Base-by-base conservation (phyloP, 805 yeast species). In the Pichia paraexigua region DNA sequence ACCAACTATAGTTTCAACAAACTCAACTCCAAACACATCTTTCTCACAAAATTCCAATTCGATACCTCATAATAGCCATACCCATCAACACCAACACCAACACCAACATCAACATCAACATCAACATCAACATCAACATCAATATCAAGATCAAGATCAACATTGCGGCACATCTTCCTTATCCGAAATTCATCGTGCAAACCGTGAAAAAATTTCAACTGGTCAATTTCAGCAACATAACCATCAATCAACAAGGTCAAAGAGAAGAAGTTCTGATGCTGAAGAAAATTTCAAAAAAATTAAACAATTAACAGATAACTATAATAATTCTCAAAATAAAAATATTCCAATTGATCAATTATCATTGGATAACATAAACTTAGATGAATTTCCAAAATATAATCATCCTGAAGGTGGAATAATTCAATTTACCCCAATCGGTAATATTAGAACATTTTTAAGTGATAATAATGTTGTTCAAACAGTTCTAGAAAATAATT, bases 341-440 rank as follows among this genome's bases (percentile, higher is more conserved):
- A 24, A 48, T 18, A 18, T 46, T 17, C 50, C 60, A n/a, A 13
- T 22, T 12, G 46, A 58, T 9, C 47, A 61, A 43, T 41, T 60
- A 39, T 61, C 63, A 13, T 40, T 65, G 27, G 64, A 65, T n/a
- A 62, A 61, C 35, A 60, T 64, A 21, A 58, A 66, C 47, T 47
- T 66, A 18, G 66, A 70, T 41, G 82, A 78, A 51, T 79, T 78
- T 73, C 82, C 85, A 15, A 69, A 74, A 51, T 80, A 76, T 56
- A 71, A 71, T 48, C 85, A 79, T 56, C 85, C 85, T 2, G 79
- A 79, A 13, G 85, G 85, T 11, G 85, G 85, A 0, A 71, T 70
- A 30, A 76, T 80, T 45, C 81, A 79, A 61, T 76, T 80, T 51
- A 79, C 85, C 1, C 85, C 85, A 24, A 73, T 82, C 68, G 85